Percentiles rank a stretch among this genome's conserved stretches.
Conservation (phyloP, 257 asterid species). For the Sherardia arvensis region DNA sequence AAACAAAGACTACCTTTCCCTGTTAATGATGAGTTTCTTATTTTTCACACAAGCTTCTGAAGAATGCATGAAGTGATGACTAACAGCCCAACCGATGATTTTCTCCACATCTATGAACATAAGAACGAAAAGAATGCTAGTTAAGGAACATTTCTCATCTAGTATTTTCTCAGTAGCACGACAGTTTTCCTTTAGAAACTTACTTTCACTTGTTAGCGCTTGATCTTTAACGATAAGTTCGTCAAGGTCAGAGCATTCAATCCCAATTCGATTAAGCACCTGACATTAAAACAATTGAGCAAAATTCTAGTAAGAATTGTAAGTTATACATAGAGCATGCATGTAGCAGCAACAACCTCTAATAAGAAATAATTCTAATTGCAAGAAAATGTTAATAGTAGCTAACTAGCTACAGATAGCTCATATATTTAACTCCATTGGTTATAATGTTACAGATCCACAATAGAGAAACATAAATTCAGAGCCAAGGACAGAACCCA, state of each 20-base stretch:
- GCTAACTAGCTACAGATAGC: too few species aligned
- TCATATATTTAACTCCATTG: too few species aligned
- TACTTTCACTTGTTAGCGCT: constrained; percentile 75
- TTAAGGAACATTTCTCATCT: constrained; percentile 10
- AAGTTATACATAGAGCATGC: too few species aligned
- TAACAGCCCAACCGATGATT: constrained; percentile 75
- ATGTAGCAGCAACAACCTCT: too few species aligned
- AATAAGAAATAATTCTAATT: neutral
- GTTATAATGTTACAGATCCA: neutral
- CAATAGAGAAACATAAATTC: neutral
- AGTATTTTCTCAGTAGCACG: constrained; percentile 9
- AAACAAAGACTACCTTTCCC: constrained; percentile 43
- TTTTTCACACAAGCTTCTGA: constrained; percentile 39
- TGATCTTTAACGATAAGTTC: constrained; percentile 66
- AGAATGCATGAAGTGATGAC: constrained; percentile 70
- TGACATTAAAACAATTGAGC: constrained; percentile 10
- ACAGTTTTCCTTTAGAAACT: constrained; percentile 21
- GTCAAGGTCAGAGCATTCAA: constrained; percentile 72
- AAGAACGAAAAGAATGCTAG: constrained; percentile 9
- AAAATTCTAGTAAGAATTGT: neutral
- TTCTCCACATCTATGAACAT: constrained; percentile 57
- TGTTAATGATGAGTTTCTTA: constrained; percentile 43
- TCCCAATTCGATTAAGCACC: constrained; percentile 53
- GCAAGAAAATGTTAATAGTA: neutral
- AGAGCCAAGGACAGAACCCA: too few species aligned